These are phyloP conservation scores for Coemansia sp. DNA, from an alignment of 192 early-diverging fungal species.

Conservation along the genomic window DNA sequence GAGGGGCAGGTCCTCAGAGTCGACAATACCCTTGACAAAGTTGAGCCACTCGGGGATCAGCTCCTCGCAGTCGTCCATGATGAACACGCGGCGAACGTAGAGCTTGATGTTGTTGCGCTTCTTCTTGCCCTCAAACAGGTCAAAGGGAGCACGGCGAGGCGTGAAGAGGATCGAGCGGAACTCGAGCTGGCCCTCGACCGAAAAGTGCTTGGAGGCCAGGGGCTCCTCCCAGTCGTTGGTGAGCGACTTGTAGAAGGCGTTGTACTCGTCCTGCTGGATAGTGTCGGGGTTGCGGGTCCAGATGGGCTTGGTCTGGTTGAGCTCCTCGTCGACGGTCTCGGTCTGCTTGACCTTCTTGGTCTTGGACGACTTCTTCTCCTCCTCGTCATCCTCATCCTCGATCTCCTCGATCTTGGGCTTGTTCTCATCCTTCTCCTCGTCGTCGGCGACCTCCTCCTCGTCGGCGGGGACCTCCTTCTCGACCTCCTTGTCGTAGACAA, in stretches of 20 bases:
- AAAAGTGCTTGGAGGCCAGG: conserved; percentile 97
- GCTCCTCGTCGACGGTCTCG: conserved; percentile 75
- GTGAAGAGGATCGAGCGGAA: conserved; percentile 99
- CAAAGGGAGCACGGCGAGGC: conserved; percentile 95
- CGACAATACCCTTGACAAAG: conserved; percentile 99
- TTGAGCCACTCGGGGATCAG: conserved; percentile 99
- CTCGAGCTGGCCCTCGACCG: conserved; percentile 98
- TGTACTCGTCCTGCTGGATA: conserved; percentile 96
- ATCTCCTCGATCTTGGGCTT: conserved; percentile 72
- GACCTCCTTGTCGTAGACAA: conserved; percentile 94
- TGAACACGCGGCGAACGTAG: conserved; percentile 99
- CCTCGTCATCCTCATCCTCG: conserved; percentile 70
- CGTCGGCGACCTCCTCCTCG: conserved; percentile 73
- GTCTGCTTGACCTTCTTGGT: conserved; percentile 65
- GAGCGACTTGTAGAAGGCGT: conserved; percentile 97
- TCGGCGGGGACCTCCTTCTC: conserved; percentile 98
- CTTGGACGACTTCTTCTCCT: conserved; percentile 74
- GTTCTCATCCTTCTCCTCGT: conserved; percentile 71
- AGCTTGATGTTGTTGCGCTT: conserved; percentile 99
- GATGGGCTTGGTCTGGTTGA: conserved; percentile 99
- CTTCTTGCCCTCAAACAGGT: conserved; percentile 98
- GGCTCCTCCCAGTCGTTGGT: conserved; percentile 99
- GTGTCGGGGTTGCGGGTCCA: conserved; percentile 99
- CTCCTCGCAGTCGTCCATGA: conserved; percentile 99
- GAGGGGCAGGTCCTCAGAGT: conserved; percentile 99